Conservation (phyloP, 331 rosid genomes). For the Malus hybrid region DNA sequence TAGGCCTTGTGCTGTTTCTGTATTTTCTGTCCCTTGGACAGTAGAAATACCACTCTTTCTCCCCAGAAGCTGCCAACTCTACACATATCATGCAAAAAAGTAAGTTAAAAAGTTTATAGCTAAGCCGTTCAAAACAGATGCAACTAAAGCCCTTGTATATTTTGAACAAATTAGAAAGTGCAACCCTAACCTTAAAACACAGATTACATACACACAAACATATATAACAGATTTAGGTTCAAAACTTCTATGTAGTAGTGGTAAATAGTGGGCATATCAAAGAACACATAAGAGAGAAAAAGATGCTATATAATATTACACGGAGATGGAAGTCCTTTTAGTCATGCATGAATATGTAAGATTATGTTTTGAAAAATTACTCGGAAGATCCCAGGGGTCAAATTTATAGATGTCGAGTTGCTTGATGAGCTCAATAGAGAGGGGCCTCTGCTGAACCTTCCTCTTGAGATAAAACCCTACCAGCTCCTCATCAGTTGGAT, state of each 20-base stretch:
- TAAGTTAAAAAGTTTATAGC: neutral
- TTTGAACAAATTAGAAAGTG: neutral
- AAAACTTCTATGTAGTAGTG: neutral
- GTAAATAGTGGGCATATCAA: neutral
- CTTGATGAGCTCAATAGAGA: conserved; percentile 78
- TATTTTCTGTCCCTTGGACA: conserved; percentile 96
- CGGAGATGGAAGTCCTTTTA: neutral
- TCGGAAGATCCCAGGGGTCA: conserved; percentile 99
- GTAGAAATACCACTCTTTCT: conserved; percentile 93
- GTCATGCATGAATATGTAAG: neutral
- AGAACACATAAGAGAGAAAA: neutral
- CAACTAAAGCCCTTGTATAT: neutral
- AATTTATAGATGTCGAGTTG: conserved; percentile 89
- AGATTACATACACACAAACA: no score
- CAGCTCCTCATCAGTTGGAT: conserved; percentile 97
- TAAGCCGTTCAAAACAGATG: neutral
- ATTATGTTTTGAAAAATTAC: conserved; percentile 28
- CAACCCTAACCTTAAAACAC: neutral
- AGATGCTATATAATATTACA: neutral
- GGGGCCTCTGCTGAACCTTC: conserved; percentile 69
- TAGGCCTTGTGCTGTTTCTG: conserved; percentile 94
- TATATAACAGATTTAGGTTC: neutral
- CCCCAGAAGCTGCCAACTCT: conserved; percentile 80
- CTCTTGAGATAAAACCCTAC: conserved; percentile 87
- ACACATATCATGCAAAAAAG: neutral